A percentile compares a stretch with the other conserved stretches of the same genome.
Conservation (phyloP, 306 rosid species). For the Nissolia schottii region DNA sequence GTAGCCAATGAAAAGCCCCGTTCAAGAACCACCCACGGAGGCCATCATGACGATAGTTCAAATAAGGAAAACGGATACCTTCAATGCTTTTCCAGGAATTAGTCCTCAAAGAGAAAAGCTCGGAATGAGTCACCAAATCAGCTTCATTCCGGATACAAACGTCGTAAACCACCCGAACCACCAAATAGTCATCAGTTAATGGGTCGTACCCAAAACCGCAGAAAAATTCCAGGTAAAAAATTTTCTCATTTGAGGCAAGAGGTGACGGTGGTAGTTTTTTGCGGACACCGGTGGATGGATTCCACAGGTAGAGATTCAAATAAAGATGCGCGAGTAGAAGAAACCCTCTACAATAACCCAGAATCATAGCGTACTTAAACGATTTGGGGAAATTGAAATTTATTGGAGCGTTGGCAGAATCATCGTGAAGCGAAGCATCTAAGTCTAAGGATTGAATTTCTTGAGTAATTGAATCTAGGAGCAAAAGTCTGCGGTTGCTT, state of each 20-base stretch:
- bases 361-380: too few species aligned
- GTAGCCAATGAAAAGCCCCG: constrained; percentile 2
- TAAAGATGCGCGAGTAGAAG: not conserved
- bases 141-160: too few species aligned
- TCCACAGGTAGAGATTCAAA: not conserved
- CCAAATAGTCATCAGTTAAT: constrained; percentile 9
- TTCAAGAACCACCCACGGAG: not conserved
- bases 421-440: not conserved
- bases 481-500: not conserved
- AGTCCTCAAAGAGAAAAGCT: not conserved
- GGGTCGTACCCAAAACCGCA: constrained; percentile 18
- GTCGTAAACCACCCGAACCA: not conserved
- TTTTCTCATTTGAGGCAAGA: too few species aligned
- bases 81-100: not conserved
- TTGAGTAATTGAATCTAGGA: not conserved
- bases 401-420: not conserved
- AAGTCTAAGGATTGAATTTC: not conserved
- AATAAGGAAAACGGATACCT: not conserved
- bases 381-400: not conserved
- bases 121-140: not conserved
- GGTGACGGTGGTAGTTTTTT: not conserved
- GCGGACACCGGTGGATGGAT: constrained; percentile 2
- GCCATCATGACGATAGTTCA: not conserved
- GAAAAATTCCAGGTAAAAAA: not conserved
- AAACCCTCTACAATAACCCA: constrained; percentile 18